Conservation (phyloP, 805 yeast genomes). For the Ogataea methanolica region DNA sequence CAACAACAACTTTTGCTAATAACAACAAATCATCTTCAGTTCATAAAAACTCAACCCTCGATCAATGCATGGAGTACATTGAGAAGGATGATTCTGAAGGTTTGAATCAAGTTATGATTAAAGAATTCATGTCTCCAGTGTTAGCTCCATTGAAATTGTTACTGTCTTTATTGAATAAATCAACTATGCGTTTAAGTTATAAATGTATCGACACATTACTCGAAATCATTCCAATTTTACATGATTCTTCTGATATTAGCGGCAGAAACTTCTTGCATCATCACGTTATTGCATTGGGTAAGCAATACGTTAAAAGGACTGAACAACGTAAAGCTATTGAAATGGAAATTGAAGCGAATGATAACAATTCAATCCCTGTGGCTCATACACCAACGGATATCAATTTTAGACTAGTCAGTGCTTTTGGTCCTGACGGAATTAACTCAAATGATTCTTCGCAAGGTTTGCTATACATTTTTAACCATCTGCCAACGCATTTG, state of each 20-base stretch:
- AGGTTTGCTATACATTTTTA: slow-evolving; percentile 57
- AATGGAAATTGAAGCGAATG: slow-evolving; percentile 8
- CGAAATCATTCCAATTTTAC: slow-evolving; percentile 44
- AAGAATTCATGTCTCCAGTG: slow-evolving; percentile 40
- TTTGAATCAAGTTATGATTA: slow-evolving; percentile 41
- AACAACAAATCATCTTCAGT: slow-evolving; percentile 3
- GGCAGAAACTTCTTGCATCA: slow-evolving; percentile 85
- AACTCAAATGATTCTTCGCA: slow-evolving; percentile 53
- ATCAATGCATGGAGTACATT: slow-evolving; percentile 22
- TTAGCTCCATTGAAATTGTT: slow-evolving; percentile 50
- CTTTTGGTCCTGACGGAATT: slow-evolving; percentile 61
- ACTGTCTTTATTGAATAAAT: slow-evolving; percentile 59
- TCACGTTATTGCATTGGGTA: slow-evolving; percentile 73
- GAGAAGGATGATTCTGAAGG: slow-evolving; percentile 29
- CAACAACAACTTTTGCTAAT: slow-evolving; percentile 12
- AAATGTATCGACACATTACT: slow-evolving; percentile 56
- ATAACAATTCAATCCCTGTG: slow-evolving; percentile 21
- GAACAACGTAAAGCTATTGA: slow-evolving; percentile 11
- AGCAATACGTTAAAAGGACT: slow-evolving; percentile 40
- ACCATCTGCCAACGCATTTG: slow-evolving; percentile 48
- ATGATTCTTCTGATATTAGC: slow-evolving; percentile 68
- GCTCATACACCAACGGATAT: slow-evolving; percentile 46
- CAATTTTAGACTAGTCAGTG: slow-evolving; percentile 42
- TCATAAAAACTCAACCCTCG: slow-evolving; percentile 15
- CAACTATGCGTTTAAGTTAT: slow-evolving; percentile 52